Evolutionary conservation across 495 filamentous ascomycete genomes (phyloP), one percentile per base, ranked within the genome.

Genomic region (Talaromyces wortmannii): DNA sequence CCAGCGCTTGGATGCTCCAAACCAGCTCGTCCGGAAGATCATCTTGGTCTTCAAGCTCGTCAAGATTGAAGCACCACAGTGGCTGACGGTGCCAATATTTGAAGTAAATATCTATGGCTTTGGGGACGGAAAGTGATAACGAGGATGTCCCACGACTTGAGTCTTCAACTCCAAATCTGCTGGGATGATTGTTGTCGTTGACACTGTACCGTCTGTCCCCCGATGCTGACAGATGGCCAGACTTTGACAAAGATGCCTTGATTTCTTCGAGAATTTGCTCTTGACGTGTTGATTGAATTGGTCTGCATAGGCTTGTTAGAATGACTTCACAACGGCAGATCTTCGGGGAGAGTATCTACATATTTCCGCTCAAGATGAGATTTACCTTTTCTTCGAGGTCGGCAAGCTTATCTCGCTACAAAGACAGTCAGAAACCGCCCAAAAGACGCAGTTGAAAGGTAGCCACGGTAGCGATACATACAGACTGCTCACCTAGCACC

Each of bases 351-450:
- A 31, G 16, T 57, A 36, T 45, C 30, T 65, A 71, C 67, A 66
- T 58, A 49, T 57, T 59, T 6, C 73, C 73, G 55, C 60, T 70
- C 29, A 77, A 52, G 31, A 77, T 67, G 13, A 69, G 66, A 55
- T 77, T 74, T 18, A 77, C 68, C 58, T 77, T 77, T 60, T 75
- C 72, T 57, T 77, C 73, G 13, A 77, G 60, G 40, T 67, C 71
- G 1, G 72, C 72, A 5, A 77, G 66, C 17, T 72, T 61, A 23
- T 77, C 72, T 23, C 71, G 68, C 73, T 77, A 46, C 10, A 46
- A 4, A 30, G 4, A 43, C 31, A 23, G 57, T 73, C 45, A 73
- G 63, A 55, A 15, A 40, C 43, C 12, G 30, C 45, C 8, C 23
- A 53, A 40, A 43, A 40, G 5, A 13, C 36, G 13, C 36, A 40